Evolutionary conservation across 257 asterid genomes (phyloP), one percentile per base, ranked within the genome.

Genomic region (Oldenlandia corymbosa): DNA sequence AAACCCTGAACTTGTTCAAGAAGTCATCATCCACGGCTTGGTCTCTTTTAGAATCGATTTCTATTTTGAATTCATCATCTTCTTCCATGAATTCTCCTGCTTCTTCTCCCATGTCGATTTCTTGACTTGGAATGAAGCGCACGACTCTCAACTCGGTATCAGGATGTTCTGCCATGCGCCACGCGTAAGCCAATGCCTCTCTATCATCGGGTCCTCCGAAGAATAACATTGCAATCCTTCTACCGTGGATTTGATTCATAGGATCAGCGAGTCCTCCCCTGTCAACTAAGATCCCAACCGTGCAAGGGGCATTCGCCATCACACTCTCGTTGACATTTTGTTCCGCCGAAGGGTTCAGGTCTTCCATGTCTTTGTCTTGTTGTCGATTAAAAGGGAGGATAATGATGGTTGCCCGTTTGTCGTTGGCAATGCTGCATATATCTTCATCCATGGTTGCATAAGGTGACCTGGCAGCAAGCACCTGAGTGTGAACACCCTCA

Each of bases 151-250:
- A 79, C 13, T 39, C 18, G 24, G 76, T 75, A 18, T 77, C 82
- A 5, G 81, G 48, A 47, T 68, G 70, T 8, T 83, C 89, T 3
- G 79, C 79, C 96, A 91, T 91, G 54, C 96, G 70, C 91, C 88
- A 78, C 14, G 94, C 91, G 7, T 84, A 88, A 2, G 90, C 77
- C 63, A 91, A 68, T 4, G 94, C 96, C 73, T 91, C 97, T n/a
- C 95, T 80, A 42, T 91, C 96, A 51, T 91, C 97, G 0, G 94
- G 82, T 16, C 97, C 97, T 0, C 97, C 96, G 6, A 91, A 91
- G 67, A 62, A 91, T 2, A 91, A 56, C 67, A 86, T 68, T 2
- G 76, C 81, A 10, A 91, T 69, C 48, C 79, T 83, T n/a, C 66
- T 66, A 4, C 89, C 83, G 2, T 65, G 75, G 47, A n/a, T n/a